Evolutionary conservation across 257 asterid species (phyloP), one percentile per base, ranked within the genome.

Genomic region (Anisodus acutangulus): DNA sequence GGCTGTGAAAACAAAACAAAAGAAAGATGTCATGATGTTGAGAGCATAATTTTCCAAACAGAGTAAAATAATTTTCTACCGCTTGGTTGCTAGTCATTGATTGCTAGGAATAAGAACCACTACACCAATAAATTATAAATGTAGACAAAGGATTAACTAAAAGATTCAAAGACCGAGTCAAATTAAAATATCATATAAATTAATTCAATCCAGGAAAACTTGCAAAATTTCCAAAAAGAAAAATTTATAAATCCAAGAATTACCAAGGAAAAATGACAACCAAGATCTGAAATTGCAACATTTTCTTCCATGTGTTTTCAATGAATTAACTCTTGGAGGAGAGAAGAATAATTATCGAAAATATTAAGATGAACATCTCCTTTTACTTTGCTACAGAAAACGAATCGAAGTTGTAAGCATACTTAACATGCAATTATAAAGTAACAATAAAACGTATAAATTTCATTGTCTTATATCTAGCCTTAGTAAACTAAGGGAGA

Each of bases 321-420:
- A 43, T 49, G 80, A 74, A 74, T 22, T 22, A 49, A 49, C 19
- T 49, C 60, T 51, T 49, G 12, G 45, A 51, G 9, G 60, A 51
- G 81, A 22, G 22, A 49, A 22, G 81, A 74, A 13, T 74, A 49
- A 12, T 4, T 74, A 74, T 74, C 8, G 19, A 49, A 70, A 74
- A 49, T 47, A 49, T 74, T 53, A 49, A 74, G 62, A 74, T 22
- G 81, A 74, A 74, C 62, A 74, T 74, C 62, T 51, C 60, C 12
- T 71, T 8, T 43, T 71, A n/a, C 57, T 45, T 71, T 45, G 37
- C 58, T 17, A 71, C 57, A 71, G 79, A 6, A 16, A 26, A 45
- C 8, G 79, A n/a, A 71, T 51, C 2, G 0, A 53, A 51, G 64
- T 8, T 53, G 81, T 53, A 8, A 31, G 64, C 49, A 26, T 53